A percentile compares a stretch with the other conserved stretches of the same genome.
Conservation (phyloP, 2,329 filamentous ascomycete genomes). For the Pseudovirgaria hyperparasitica region DNA sequence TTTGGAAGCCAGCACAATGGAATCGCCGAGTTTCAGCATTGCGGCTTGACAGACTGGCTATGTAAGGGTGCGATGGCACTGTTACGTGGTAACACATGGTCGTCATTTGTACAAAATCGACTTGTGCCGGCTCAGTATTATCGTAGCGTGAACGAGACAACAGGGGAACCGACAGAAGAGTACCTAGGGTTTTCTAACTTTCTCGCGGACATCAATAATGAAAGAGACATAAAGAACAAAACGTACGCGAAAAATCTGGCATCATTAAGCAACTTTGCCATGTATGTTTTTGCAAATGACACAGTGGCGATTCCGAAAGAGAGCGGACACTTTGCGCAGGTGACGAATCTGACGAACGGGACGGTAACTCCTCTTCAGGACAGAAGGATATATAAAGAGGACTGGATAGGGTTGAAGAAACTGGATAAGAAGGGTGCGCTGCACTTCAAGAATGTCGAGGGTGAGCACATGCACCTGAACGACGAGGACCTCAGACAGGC, state of each 20-base stretch:
- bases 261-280: slow-evolving; percentile 62
- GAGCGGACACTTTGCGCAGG: slow-evolving; percentile 80
- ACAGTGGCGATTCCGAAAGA: slow-evolving; percentile 80
- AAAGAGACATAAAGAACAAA: slow-evolving; percentile 60
- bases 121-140: slow-evolving; percentile 94
- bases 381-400: slow-evolving; percentile 66
- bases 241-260: slow-evolving; percentile 61
- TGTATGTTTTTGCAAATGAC: slow-evolving; percentile 86
- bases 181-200: slow-evolving; percentile 80
- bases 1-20: slow-evolving; percentile 90
- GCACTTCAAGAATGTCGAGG: slow-evolving; percentile 58
- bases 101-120: slow-evolving; percentile 58
- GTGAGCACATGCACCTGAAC: slow-evolving; percentile 71
- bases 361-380: slow-evolving; percentile 55
- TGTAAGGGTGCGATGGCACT: slow-evolving; percentile 72
- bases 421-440: slow-evolving; percentile 71
- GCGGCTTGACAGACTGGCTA: slow-evolving; percentile 58
- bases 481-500: slow-evolving; percentile 52
- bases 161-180: slow-evolving; percentile 37
- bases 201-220: slow-evolving; percentile 93
- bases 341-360: slow-evolving; percentile 49
- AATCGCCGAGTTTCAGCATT: slow-evolving; percentile 70
- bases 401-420: slow-evolving; percentile 78
- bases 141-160: slow-evolving; percentile 52
- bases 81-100: slow-evolving; percentile 71